Evolutionary conservation across 805 yeast species (phyloP), one percentile per base, ranked within the genome.

Genomic region (Priceomyces melissophilus): DNA sequence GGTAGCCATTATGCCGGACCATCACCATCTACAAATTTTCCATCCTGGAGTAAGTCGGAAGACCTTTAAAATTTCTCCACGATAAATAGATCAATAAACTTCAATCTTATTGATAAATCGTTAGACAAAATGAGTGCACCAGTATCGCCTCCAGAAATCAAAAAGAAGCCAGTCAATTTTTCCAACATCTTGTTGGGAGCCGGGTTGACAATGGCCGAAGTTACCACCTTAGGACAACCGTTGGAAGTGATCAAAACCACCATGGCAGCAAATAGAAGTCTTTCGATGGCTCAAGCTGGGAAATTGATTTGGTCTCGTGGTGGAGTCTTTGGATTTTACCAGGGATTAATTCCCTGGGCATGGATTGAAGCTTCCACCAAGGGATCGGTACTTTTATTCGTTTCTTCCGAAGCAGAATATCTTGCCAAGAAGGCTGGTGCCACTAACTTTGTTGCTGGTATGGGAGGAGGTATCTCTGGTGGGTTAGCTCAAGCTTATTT

Each of bases 361-460:
- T 90, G 98, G 97, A 86, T 93, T 53, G 99, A 91, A 67, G 99
- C 96, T 8, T 86, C 96, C n/a, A 93, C 99, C 29, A 93, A 93
- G 65, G 99, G 99, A 62, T 97, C 98, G 4, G 96, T 90, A 6
- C 73, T 93, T 42, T 73, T 93, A 52, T 93, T 93, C 55, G 96
- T 89, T 27, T 84, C 96, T 35, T 81, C 95, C 35, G 98, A 93
- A 61, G 86, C 89, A 39, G 98, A 93, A 66, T 87, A 87, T 63
- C 77, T 76, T 37, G 79, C 82, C 54, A 81, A 75, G 55, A 65
- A 61, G 27, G 44, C 83, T 14, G 95, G 95, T 38, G 45, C 76
- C 72, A 52, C 46, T 43, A 79, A 84, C 47, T 89, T 93, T 54
- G 73, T 80, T 25, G 77, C 93, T 10, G 99, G 99, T 61, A 89